Evolutionary conservation across 2,329 filamentous ascomycete species (phyloP).

Genomic region (Aspergillus texensis): DNA sequence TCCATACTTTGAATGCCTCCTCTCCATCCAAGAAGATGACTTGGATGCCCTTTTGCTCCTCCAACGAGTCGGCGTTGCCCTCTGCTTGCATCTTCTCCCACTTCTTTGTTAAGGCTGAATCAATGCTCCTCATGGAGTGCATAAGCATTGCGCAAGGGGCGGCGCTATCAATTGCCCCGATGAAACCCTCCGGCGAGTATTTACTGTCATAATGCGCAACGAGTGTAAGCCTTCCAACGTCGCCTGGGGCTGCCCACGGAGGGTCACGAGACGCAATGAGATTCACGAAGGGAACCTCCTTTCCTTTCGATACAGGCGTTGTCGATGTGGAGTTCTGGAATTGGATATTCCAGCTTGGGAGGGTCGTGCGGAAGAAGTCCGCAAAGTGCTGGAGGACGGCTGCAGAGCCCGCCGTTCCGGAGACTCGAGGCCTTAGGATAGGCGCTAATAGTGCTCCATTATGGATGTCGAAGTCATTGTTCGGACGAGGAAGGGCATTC

Average conservation of each 20-base stretch:
- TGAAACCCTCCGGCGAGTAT: constrained; percentile 77
- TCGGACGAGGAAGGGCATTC: constrained; percentile 69
- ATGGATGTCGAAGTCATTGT: constrained; percentile 76
- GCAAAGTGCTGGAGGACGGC: constrained; percentile 79
- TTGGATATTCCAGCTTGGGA: constrained; percentile 77
- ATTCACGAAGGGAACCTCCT: constrained; percentile 80
- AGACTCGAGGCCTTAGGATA: constrained; percentile 84
- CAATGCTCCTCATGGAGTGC: constrained; percentile 79
- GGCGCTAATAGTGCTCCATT: constrained; percentile 77
- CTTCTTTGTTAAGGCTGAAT: constrained; percentile 76
- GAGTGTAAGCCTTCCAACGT: constrained; percentile 79
- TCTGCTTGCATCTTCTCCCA: constrained; percentile 73
- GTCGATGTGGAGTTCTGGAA: constrained; percentile 89
- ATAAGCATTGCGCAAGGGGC: constrained; percentile 93
- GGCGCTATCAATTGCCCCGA: constrained; percentile 91
- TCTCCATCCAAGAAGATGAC: constrained; percentile 91
- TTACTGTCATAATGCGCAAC: constrained; percentile 95
- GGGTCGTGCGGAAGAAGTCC: constrained; percentile 72
- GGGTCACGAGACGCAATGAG: constrained; percentile 86
- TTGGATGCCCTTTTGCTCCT: constrained; percentile 81
- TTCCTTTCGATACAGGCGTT: constrained; percentile 73
- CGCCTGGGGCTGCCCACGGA: constrained; percentile 73
- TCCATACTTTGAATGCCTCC: constrained; percentile 86
- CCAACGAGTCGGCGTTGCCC: constrained; percentile 59
- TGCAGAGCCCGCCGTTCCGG: constrained; percentile 76